phyloP scores from a whole-genome alignment of 139 green algal genomes.

The Chlorella ohadii region DNA sequence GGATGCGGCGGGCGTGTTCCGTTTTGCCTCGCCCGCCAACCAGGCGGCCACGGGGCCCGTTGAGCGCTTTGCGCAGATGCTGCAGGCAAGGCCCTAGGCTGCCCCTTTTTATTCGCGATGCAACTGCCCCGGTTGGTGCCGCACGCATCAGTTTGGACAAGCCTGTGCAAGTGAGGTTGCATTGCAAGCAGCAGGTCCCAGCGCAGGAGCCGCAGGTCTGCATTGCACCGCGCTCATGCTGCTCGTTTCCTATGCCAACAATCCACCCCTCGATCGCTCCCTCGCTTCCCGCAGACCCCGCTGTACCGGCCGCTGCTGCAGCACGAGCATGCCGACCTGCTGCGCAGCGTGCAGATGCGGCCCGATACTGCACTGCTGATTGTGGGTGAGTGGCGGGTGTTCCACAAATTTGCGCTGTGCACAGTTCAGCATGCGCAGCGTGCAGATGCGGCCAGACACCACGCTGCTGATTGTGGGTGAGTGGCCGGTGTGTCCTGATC shows the following conservation, averaged over 20 bases:
- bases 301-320: conserved; percentile 23
- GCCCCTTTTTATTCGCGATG: too few relatives aligned
- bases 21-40: conserved; percentile 23
- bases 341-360: conserved; percentile 29
- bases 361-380: conserved; percentile 67
- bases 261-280: too few relatives aligned
- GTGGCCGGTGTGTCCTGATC: background rate
- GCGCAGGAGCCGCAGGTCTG: too few relatives aligned
- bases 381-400: conserved; percentile 46
- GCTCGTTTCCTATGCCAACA: too few relatives aligned
- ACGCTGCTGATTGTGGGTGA: background rate
- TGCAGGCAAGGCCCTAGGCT: background rate
- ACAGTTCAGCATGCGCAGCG: conserved; percentile 6
- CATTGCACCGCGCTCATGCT: too few relatives aligned
- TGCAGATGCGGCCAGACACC: background rate
- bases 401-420: too few relatives aligned
- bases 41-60: background rate
- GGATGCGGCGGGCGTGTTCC: conserved; percentile 8
- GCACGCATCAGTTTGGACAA: too few relatives aligned
- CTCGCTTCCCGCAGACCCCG: background rate
- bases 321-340: background rate
- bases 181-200: too few relatives aligned
- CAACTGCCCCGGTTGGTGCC: too few relatives aligned
- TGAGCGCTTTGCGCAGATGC: conserved; percentile 12
- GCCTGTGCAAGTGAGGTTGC: too few relatives aligned